Percentiles rank a stretch among this genome's conserved stretches.
Conservation (phyloP, 2,329 filamentous ascomycete genomes). For the Apiospora sp. region DNA sequence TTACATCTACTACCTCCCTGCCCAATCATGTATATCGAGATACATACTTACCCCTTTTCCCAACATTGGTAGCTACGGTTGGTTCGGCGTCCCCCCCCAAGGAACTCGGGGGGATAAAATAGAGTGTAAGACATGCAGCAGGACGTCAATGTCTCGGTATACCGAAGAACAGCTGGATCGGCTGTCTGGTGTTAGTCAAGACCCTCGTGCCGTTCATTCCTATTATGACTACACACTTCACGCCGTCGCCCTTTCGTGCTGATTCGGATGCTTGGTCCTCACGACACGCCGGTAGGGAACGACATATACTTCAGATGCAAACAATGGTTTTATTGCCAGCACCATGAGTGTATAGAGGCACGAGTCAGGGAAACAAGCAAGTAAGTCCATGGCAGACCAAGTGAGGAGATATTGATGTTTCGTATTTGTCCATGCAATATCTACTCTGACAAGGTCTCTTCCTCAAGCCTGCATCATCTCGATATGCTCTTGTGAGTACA, state of each 20-base stretch:
- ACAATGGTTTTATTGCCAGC: background rate
- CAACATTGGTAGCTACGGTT: background rate
- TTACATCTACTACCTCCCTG: background rate
- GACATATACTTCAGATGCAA: background rate
- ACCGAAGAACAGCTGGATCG: background rate
- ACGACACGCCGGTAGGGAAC: background rate
- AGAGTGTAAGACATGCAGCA: constrained; percentile 7
- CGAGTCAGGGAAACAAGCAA: background rate
- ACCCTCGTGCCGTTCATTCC: background rate
- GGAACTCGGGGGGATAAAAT: background rate
- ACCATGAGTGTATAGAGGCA: background rate
- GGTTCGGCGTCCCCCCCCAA: too few species aligned
- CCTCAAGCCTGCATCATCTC: background rate
- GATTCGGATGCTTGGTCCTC: background rate
- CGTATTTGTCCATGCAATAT: background rate
- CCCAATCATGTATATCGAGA: background rate
- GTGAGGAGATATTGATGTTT: background rate
- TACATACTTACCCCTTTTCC: background rate
- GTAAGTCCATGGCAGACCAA: too few species aligned
- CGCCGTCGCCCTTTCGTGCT: background rate
- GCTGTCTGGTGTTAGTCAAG: background rate
- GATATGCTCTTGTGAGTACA: background rate
- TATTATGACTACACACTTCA: background rate
- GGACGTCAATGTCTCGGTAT: background rate
- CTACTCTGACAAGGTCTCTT: background rate